Evolutionary conservation across 2,329 filamentous ascomycete species (phyloP), one percentile per base, ranked within the genome.

Genomic region (Clonostachys byssicola): DNA sequence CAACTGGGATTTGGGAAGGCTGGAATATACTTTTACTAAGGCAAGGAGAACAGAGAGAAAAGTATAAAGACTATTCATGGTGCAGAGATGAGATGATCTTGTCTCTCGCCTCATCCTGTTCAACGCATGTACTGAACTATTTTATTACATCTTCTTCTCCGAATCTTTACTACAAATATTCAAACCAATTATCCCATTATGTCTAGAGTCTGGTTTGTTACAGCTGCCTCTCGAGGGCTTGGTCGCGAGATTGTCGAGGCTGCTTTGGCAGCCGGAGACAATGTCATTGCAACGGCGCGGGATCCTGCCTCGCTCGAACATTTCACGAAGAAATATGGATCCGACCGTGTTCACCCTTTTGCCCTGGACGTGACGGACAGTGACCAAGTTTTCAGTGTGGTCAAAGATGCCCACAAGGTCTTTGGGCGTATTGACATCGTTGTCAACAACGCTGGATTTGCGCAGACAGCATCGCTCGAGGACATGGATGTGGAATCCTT

Each of bases 391-490:
- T 42, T 58, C 9, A 47, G 59, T 2, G 60, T 66, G 2, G 60
- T 70, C 17, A 52, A 71, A 8, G 59, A 62, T 16, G 70, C 71
- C 0, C 34, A 62, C 1, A 60, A 70, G 3, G 73, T 72, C 43
- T 84, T 81, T 55, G 70, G 72, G 16, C 72, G 75, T 8, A 61
- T 85, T 41, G 79, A 85, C 56, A 73, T 83, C 1, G 74, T 83
- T 6, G 71, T 81, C 49, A 83, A 83, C 63, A 83, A 83, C 44
- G 80, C 80, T 5, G 81, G 80, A 3, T 83, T 81, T 49, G 75
- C 76, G n/a, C 62, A 79, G 2, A 56, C 62, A 6, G 76, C 74
- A 12, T 70, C 74, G 2, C 72, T 82, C 43, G 80, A 85, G 54
- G 72, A 74, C 7, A 58, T 77, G 4, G 63, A 64, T 1, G 67